Base-by-base conservation (phyloP, 495 filamentous ascomycete genomes). In the Tuber borchii region DNA sequence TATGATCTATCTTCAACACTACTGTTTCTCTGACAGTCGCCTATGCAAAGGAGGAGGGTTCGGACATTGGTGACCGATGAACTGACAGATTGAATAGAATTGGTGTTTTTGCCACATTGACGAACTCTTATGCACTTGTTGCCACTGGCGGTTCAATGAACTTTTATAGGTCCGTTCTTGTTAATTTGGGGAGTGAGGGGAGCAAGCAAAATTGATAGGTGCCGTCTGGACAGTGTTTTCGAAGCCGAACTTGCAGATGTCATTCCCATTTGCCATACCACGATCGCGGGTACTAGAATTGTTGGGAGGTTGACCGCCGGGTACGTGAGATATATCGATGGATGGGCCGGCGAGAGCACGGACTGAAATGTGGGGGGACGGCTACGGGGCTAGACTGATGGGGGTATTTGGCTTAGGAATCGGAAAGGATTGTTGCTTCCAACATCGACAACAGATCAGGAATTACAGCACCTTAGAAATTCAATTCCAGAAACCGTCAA, bases 191-290 rank as follows among this genome's bases (percentile, higher is more conserved):
- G 43, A 56, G 44, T 48, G 43, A 43, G 42, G 14, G 37, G 56
- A 44, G 73, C 48, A 51, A 76, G 69, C 45, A 20, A 65, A 26
- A 73, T 70, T 78, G 43, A 74, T 65, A n/a, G 44, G 34, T 17
- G 39, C 51, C 42, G 17, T 70, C 43, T 31, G 22, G 73, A 56
- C 71, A 83, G 81, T 87, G 88, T 98, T 80, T 99, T 99, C 87
- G 96, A 99, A 87, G 90, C 95, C 74, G 95, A 99, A 86, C 87
- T 99, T 46, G 93, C 95, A 87, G 96, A 98, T 86, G 91, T 97
- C 74, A 97, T 99, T 73, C 95, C 95, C 77, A 97, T 98, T 86
- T 97, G 94, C 86, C 92, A 95, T 83, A 93, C 93, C 73, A 97
- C 94, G n/a, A 98, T 99, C 83, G 94, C 93, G 43, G 96, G 95